phyloP scores from a whole-genome alignment of 2,329 filamentous ascomycete genomes.

The Xylaria sp. region DNA sequence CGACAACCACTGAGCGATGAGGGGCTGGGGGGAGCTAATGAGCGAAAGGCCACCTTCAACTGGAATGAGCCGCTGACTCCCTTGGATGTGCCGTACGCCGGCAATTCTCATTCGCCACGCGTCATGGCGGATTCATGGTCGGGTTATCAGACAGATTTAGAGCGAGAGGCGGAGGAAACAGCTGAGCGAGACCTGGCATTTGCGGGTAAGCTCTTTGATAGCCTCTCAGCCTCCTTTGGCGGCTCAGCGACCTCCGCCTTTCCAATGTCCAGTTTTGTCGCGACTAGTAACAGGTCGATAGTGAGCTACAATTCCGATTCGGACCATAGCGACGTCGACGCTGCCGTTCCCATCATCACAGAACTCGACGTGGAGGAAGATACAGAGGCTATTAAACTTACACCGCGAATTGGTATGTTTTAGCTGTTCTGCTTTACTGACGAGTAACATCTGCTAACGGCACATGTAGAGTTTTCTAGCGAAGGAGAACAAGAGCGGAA shows the following conservation, averaged over 20 bases:
- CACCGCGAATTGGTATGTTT: conserved; percentile 43
- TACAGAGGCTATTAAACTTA: conserved; percentile 8
- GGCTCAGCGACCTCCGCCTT: conserved; percentile 41
- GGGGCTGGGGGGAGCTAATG: not conserved
- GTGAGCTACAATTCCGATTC: conserved; percentile 44
- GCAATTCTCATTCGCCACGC: conserved; percentile 13
- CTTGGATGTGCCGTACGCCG: conserved; percentile 20
- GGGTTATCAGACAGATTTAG: conserved; percentile 31
- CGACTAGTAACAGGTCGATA: conserved; percentile 47
- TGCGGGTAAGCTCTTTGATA: conserved; percentile 47
- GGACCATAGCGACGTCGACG: conserved; percentile 33
- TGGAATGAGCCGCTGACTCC: conserved; percentile 39
- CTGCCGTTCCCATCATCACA: conserved; percentile 36
- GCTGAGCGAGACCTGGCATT: conserved; percentile 45
- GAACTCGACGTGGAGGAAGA: conserved; percentile 33
- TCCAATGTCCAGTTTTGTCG: conserved; percentile 37
- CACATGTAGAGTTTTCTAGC: conserved; percentile 41
- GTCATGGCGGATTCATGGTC: conserved; percentile 39
- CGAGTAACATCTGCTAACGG: conserved; percentile 3
- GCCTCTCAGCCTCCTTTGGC: conserved; percentile 35
- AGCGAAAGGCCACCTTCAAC: not conserved
- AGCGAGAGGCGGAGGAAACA: conserved; percentile 41
- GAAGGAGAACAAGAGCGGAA: conserved; percentile 33
- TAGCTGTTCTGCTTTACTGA: not conserved
- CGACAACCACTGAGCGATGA: not conserved